Evolutionary conservation across 2,329 filamentous ascomycete genomes (phyloP), one percentile per base, ranked within the genome.

Genomic region (Fusarium verticillioides): DNA sequence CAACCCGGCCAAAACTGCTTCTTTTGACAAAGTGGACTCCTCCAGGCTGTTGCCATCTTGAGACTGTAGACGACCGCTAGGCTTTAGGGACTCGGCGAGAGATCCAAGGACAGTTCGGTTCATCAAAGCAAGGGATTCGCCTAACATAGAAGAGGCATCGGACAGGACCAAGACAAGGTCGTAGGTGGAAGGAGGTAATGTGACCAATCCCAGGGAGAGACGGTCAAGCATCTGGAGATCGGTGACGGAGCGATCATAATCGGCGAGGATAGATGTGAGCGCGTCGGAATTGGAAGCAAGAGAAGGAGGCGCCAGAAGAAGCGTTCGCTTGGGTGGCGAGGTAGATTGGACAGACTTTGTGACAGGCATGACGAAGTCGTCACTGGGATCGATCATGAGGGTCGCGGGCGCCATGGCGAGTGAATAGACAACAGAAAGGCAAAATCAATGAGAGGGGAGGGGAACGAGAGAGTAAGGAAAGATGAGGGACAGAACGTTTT

Each of bases 201-300:
- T 86, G 64, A 96, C 94, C 42, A 97, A 87, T 70, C 94, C 94
- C 40, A 93, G 89, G 4, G 93, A 91, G 44, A 99, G 89, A 58
- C 96, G 94, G 84, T 99, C 96, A 70, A 99, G 93, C 96, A 99
- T 99, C 83, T 98, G 96, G 60, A 99, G 87, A 80, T 99, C 96
- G 70, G 95, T 96, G 50, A 88, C 86, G 72, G 88, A 85, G 79
- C 94, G 92, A 82, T 96, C 91, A 84, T 94, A 91, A 64, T 90
- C 86, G 66, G 90, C 87, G 78, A 97, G 89, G 70, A 96, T 87
- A 75, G 86, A 85, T 73, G 90, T 89, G 74, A 98, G 88, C 78
- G 91, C 91, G 75, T 94, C 92, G 75, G 95, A 94, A 83, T 97
- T 93, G 62, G 94, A 90, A 75, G 96, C 92, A 78, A 98, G 89